Evolutionary conservation across 495 filamentous ascomycete genomes (phyloP).

Genomic region (Daldinia concentrica): DNA sequence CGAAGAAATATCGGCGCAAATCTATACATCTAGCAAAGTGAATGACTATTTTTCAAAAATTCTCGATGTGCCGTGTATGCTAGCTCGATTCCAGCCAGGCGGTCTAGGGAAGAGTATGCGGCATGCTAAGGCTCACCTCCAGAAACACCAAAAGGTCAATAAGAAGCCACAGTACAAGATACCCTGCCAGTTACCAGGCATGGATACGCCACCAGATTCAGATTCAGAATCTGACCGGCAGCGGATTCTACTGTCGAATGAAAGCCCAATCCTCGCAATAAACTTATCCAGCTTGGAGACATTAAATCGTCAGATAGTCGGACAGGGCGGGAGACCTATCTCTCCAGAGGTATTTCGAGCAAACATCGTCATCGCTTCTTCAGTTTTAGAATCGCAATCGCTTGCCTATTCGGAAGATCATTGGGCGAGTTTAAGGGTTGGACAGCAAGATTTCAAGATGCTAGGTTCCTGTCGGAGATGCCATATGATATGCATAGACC

Average conservation of each 20-base stretch:
- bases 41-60: constrained; percentile 77
- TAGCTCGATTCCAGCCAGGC: constrained; percentile 80
- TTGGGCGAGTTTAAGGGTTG: constrained; percentile 63
- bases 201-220: constrained; percentile 60
- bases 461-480: constrained; percentile 87
- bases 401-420: constrained; percentile 63
- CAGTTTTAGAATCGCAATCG: constrained; percentile 13
- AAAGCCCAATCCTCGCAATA: constrained; percentile 89
- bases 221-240: constrained; percentile 52
- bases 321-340: constrained; percentile 64
- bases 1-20: constrained; percentile 72
- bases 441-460: constrained; percentile 68
- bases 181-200: constrained; percentile 65
- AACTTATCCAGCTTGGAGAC: constrained; percentile 79
- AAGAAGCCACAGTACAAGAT: constrained; percentile 44
- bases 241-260: constrained; percentile 87
- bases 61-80: constrained; percentile 77
- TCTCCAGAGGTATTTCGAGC: constrained; percentile 78
- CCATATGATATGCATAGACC: constrained; percentile 95
- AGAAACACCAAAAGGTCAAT: constrained; percentile 58
- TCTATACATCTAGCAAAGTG: constrained; percentile 70
- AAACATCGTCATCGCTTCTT: constrained; percentile 76
- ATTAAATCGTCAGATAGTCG: constrained; percentile 75
- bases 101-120: constrained; percentile 64
- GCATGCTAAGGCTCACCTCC: constrained; percentile 71